Base-by-base conservation (phyloP, 2,329 filamentous ascomycete species). In the Rhynchosporium graminicola region DNA sequence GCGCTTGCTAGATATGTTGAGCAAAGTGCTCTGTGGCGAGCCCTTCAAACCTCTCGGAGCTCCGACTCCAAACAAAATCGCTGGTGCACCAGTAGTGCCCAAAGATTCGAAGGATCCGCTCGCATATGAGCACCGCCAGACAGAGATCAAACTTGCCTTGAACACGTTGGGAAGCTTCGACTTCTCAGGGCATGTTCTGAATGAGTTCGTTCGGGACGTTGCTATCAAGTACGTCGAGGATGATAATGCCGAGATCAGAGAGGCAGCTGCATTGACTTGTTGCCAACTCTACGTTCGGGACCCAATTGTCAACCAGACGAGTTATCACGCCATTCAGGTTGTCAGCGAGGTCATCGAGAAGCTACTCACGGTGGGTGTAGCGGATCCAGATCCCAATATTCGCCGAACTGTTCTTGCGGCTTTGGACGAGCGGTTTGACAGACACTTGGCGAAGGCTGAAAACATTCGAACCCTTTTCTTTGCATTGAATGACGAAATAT, bases 311-410 rank as follows among this genome's bases (percentile, higher is more conserved):
- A 95, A 97, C 71, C 95, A 99, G 77, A 97, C 94, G 6, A 98
- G 95, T 74, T 91, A 94, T 68, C 95, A 99, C 75, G 94, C 95
- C 0, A 91, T 98, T 46, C 92, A 97, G 74, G 95, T 99, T 33
- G 96, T 99, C 51, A 91, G 94, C 60, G 95, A 99, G 74, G 95
- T 99, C 38, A 97, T 99, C 63, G 93, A 98, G 77, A 97, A 95
- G 73, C 85, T 99, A 0, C 81, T 99, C 65, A 97, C 94, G 0
- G 93, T 98, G 45, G 94, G 92, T 56, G 91, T 99, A 33, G 95
- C 94, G 13, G 95, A 99, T 73, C 87, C 89, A 1, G 92, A 97
- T 69, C 84, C 92, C 13, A 90, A 90, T 68, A 99, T 99, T 67
- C 87, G 95, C 63, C 84, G 87, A 70, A 96, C 92, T 0, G 94